Evolutionary conservation across 179 eudicot species (phyloP), one percentile per base, ranked within the genome.

Genomic region (Spinacia oleracea): DNA sequence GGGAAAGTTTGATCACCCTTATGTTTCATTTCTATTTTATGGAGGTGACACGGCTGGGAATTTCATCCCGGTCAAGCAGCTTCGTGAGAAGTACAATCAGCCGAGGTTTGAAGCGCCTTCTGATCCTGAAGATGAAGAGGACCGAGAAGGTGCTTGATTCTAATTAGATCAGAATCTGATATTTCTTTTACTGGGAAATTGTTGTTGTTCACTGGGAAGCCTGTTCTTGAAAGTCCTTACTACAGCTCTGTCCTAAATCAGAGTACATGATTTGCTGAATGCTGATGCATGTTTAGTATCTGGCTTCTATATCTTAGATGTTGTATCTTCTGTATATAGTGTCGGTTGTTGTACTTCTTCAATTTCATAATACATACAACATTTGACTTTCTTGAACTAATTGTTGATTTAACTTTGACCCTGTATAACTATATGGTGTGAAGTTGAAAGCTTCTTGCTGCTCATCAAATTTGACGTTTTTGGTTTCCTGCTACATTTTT

Each of bases 1-100:
- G 97, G 87, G 81, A n/a, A 86, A 89, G 67, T 95, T 95, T 82
- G 98, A 95, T 79, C 98, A 95, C 78, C 98, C 98, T 7, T 95
- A 95, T 79, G 76, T 83, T 66, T 91, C 98, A 35, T 95, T 95
- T 77, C 81, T 93, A 45, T 95, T 93, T 86, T 92, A 81, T 43
- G 98, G 98, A 45, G 82, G 80, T 85, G 98, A 95, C 87, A 77
- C 87, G 20, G 96, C 92, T n/a, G 98, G 98, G 50, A 97, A 95
- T 81, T 90, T 88, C 85, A 95, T 95, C 73, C 98, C 98, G 0
- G 78, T 93, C 45, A 89, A 88, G 77, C 98, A 93, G 87, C 88
- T 95, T 82, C 92, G 98, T 0, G 98, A 93, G 76, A 95, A 95
- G 87, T 95, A 88, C 83, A 88, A 87, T 75, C 88, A 86, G 85